Evolutionary conservation across 2,329 filamentous ascomycete species (phyloP), one percentile per base, ranked within the genome.

Genomic region (Diaporthe vaccinii): DNA sequence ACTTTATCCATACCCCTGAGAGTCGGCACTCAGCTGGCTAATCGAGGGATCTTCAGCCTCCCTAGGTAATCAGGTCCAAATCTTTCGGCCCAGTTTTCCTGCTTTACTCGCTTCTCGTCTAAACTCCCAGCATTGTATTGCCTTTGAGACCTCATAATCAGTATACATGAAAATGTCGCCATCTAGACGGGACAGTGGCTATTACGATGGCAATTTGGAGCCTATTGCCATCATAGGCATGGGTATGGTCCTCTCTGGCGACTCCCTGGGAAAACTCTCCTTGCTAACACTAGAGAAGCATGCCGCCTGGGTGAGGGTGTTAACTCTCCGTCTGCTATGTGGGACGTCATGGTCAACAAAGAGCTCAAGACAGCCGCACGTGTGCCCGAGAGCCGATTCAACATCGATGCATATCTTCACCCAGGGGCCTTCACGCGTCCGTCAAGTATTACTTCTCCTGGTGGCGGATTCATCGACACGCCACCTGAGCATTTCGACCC

Each of bases 181-280:
- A 4, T 57, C 53, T 17, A 57, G 22, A 28, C 28, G 53, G 17
- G 53, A 57, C 28, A 57, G 53, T 28, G 53, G 53, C 15, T 57
- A 34, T 57, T 57, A 57, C 9, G 53, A 57, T 34, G 53, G 53
- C 28, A 12, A 34, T 34, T 34, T 65, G n/a, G 59, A 65, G 39
- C 59, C 59, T 9, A 46, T 65, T 46, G 59, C 59, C 44, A 65
- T 65, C 39, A 25, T 65, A 5, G 59, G 59, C 7, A 65, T 65
- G 59, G 39, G 59, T 65, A 65, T 28, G 34, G 9, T 46, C 39
- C 15, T 31, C 15, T 17, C 22, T 7, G 20, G 2, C 58, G 3
- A 3, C 46, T 7, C 53, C 15, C 9, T 7, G 15, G 20, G 4
- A 5, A 57, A 8, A 9, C 31, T 0, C 20, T 9, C 28, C 28